Base-by-base conservation (phyloP, 1,284 basidiomycete genomes). In the Singerocomus rubriflavus region DNA sequence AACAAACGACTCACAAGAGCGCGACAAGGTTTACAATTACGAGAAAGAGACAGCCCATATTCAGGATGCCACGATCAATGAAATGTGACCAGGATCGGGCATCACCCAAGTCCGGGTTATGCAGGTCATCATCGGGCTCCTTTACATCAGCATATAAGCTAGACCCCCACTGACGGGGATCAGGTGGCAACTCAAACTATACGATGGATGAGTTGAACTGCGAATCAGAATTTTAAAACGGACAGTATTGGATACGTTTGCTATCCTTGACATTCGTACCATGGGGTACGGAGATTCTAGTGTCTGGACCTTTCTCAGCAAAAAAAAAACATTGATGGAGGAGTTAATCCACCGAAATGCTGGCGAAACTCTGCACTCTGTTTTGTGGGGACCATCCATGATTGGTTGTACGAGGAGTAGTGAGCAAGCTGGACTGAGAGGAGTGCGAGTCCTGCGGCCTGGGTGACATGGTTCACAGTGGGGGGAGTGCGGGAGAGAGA, bases 21-120 rank as follows among this genome's bases (percentile, higher is more conserved):
- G 70, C 61, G 31, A 87, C 57, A 31, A 86, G 68, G 9, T 68
- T 68, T 5, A 72, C 44, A n/a, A 72, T 61, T 12, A 87, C 64
- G 34, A 85, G 39, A 44, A 76, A 50, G 11, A 89, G 71, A 65
- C 85, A 88, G 0, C 86, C 87, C 2, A 89, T 56, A 59, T 89
- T 88, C 27, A 72, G 68, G 13, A 86, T 41, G 8, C 84, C 85
- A 61, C 86, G 72, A 34, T 69, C 53, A 30, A 73, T 68, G 13
- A 76, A 59, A 26, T 55, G 29, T 58, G 56, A 47, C 62, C 62
- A 52, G 52, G 57, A 29, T 63, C 57, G 13, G 49, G 50, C 6
- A 30, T 65, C 56, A 21, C 58, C 60, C 39, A 62, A 55, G 46
- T 75, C 71, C 9, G 82, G 82, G 53, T 81, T 74, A 57, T 84